Percentiles rank a stretch among this genome's conserved stretches.
These are phyloP conservation scores for Kodamaea alishanica DNA, from an alignment of 1,139 yeast species.

Conservation along the genomic window DNA sequence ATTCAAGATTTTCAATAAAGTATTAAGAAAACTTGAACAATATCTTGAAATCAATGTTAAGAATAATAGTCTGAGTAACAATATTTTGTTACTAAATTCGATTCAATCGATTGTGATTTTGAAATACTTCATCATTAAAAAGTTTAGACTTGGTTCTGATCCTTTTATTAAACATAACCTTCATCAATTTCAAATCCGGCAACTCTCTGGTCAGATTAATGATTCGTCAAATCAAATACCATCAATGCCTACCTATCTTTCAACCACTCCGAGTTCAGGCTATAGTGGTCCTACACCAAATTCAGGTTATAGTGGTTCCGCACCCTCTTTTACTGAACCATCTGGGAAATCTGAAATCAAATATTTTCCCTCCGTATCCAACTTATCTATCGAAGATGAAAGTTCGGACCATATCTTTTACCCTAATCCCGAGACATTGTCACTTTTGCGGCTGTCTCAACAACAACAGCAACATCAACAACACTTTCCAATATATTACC, in stretches of 20 bases:
- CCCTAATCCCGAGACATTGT: too few relatives aligned
- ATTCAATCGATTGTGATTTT: conserved; percentile 32
- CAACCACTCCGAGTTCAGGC: not conserved
- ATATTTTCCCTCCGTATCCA: not conserved
- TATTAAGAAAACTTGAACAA: conserved; percentile 19
- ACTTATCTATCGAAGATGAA: not conserved
- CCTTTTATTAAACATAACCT: not conserved
- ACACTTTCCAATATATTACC: not conserved
- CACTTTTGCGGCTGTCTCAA: not conserved
- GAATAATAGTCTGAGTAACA: conserved; percentile 14
- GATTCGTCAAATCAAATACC: not conserved
- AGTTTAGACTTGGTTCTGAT: conserved; percentile 11
- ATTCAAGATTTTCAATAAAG: conserved; percentile 28
- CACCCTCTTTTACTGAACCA: too few relatives aligned
- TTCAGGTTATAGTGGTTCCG: not conserved
- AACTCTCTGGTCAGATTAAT: not conserved
- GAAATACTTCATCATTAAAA: conserved; percentile 27
- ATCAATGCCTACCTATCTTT: not conserved
- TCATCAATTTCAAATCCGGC: not conserved
- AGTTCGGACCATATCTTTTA: too few relatives aligned
- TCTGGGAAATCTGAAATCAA: too few relatives aligned
- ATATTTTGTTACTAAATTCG: conserved; percentile 22
- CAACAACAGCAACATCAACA: not conserved
- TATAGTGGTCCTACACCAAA: too few relatives aligned
- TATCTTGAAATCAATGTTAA: conserved; percentile 9